Base-by-base conservation (phyloP, 306 rosid species). In the Fagus crenata region DNA sequence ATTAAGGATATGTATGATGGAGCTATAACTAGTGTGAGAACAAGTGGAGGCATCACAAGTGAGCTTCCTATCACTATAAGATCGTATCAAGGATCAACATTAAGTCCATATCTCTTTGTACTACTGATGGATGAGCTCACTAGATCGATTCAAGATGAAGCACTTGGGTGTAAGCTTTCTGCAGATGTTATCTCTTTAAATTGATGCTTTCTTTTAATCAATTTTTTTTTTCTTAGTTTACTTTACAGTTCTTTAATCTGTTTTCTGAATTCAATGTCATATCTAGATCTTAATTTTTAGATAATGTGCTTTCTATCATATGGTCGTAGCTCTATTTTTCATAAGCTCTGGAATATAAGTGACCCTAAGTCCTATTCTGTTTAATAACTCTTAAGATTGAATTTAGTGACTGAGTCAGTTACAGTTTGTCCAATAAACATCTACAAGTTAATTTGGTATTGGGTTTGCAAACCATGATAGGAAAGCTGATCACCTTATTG, bases 381-480 rank as follows among this genome's bases (percentile, higher is more conserved):
- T 54, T 1, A 54, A 54, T 54, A 60, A 32, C 4, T 22, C 32
- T 31, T 59, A 32, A 32, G 40, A 17, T 60, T 12, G 40, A 31
- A 60, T 60, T 31, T 60, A 59, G 60, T 60, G 39, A 42, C 36
- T 15, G 11, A 63, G 42, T 33, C 7, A 0, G 69, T 63, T 4
- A 18, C 42, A 18, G 73, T 42, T 64, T 22, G 33, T 76, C 46
- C 58, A 15, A 35, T 51, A 42, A 33, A 11, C 33, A 36, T 35
- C 69, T 36, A 1, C 36, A 43, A 12, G 60, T 71, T 49, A 17
- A 17, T 60, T 61, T 43, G 35, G 72, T 42, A 7, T 61, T 15
- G 60, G 49, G 67, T 37, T 67, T 67, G 80, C 73, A 76, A 65
- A 53, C 74, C 80, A 53, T 76, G 53, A 71, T 53, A 39, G 49